Evolutionary conservation across 2,329 filamentous ascomycete genomes (phyloP).

Genomic region (Akanthomyces lecanii): DNA sequence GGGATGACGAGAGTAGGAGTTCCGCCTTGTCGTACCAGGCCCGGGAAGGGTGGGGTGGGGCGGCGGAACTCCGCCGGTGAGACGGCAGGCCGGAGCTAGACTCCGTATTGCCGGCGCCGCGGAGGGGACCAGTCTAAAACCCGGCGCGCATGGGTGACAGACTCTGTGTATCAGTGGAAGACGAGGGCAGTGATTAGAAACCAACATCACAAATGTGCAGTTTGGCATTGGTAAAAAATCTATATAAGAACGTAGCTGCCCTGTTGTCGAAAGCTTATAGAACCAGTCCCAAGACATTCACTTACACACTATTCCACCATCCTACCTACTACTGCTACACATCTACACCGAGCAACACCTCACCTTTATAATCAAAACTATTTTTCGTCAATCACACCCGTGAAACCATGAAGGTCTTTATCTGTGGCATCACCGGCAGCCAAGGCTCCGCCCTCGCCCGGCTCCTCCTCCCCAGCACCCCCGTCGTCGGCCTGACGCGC

Average conservation of each 20-base stretch:
- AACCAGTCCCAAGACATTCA: not conserved
- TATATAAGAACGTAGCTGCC: too few species aligned
- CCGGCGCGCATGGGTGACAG: not conserved
- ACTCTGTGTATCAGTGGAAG: not conserved
- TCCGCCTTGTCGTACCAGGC: not conserved
- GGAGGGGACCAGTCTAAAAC: not conserved
- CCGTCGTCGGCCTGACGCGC: constrained; percentile 28
- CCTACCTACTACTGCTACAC: not conserved
- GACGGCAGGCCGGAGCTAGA: not conserved
- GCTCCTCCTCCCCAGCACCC: constrained; percentile 30
- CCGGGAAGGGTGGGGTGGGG: not conserved
- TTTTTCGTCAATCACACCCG: too few species aligned
- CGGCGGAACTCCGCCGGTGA: constrained; percentile 11
- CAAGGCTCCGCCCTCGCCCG: constrained; percentile 36
- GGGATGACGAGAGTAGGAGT: not conserved
- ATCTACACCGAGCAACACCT: not conserved
- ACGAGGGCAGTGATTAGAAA: not conserved
- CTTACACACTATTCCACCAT: not conserved
- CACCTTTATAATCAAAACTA: not conserved
- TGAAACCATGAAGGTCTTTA: constrained; percentile 32
- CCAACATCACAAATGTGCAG: not conserved
- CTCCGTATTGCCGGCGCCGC: not conserved
- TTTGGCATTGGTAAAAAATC: too few species aligned
- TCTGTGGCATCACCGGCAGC: constrained; percentile 37
- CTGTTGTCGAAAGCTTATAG: not conserved